Evolutionary conservation across 2,329 filamentous ascomycete genomes (phyloP), one percentile per base, ranked within the genome.

Genomic region (Amauroascus verrucosus): DNA sequence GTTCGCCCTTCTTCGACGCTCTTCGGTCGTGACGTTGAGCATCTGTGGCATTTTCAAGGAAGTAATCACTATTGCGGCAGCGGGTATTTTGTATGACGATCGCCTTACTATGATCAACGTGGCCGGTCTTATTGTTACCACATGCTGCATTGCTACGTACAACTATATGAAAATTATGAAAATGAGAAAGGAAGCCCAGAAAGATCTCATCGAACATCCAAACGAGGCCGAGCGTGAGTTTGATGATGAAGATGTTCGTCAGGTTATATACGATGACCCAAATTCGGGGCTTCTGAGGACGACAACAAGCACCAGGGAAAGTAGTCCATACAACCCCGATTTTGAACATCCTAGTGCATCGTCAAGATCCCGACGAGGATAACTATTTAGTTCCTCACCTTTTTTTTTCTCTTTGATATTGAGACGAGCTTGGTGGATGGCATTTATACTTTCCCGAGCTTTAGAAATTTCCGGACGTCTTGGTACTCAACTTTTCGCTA

Each of bases 11-110:
- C 79, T 98, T 60, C 86, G 96, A 74, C 87, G 93, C 46, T 97
- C 91, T 0, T 94, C 87, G 1, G 93, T 98, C 51, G 93, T 98
- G 49, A 97, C 93, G 0, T 78, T 98, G 44, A 94, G 86, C 49
- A 96, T 98, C 61, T 95, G 90, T 58, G 93, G 93, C 57, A 97
- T 98, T 57, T 97, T 98, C 77, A 98, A 98, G 69, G 93, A 98
- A 72, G 93, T 97, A 38, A 84, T 98, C 53, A 98, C 93, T 13
- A 97, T 98, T 63, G 84, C 82, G 38, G 89, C 88, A 0, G 91
- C 91, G 0, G 86, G 88, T 7, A 68, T 94, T 26, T 82, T 95
- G 3, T 98, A 96, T 73, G 80, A 93, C 62, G 93, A 98, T 66
- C 81, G 79, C 47, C 79, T 98, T 44, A 96, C 90, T 0, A 75